Evolutionary conservation across 768 basidiomycete species (phyloP).

Genomic region (Suillus weaverae): DNA sequence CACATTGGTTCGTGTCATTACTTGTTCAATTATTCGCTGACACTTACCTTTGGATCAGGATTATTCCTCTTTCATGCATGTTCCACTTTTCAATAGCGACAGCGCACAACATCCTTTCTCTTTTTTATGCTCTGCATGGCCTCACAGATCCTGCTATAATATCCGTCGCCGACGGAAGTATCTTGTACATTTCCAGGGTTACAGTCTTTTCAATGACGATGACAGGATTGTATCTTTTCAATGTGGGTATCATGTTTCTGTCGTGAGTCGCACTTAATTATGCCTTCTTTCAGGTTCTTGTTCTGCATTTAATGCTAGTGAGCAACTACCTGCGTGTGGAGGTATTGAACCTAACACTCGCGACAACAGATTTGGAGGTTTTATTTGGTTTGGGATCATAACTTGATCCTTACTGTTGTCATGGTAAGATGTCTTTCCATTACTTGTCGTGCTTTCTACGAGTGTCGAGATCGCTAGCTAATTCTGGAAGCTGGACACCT

Average conservation of each 20-base stretch:
- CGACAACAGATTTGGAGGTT: conserved; percentile 8
- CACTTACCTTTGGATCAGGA: background rate
- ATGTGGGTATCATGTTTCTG: background rate
- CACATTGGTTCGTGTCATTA: conserved; percentile 6
- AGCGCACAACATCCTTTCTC: background rate
- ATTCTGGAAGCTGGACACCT: conserved; percentile 1
- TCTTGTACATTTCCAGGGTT: background rate
- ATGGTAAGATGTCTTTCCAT: background rate
- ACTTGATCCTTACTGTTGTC: background rate
- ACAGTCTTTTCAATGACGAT: background rate
- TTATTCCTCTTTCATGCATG: background rate
- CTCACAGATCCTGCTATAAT: background rate
- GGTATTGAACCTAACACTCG: background rate
- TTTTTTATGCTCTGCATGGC: background rate
- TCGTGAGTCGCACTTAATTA: background rate
- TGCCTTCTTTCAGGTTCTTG: background rate
- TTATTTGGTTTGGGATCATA: conserved; percentile 4
- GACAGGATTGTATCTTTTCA: background rate
- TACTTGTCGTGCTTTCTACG: background rate
- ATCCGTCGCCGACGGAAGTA: background rate
- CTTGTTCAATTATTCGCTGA: background rate
- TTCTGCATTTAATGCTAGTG: conserved; percentile 7
- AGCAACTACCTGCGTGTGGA: background rate
- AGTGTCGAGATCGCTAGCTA: background rate
- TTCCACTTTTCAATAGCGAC: background rate